A percentile compares a stretch with the other conserved stretches of the same genome.
Evolutionary conservation across 345 rosid species (phyloP).

Genomic region (Salix purpurea): DNA sequence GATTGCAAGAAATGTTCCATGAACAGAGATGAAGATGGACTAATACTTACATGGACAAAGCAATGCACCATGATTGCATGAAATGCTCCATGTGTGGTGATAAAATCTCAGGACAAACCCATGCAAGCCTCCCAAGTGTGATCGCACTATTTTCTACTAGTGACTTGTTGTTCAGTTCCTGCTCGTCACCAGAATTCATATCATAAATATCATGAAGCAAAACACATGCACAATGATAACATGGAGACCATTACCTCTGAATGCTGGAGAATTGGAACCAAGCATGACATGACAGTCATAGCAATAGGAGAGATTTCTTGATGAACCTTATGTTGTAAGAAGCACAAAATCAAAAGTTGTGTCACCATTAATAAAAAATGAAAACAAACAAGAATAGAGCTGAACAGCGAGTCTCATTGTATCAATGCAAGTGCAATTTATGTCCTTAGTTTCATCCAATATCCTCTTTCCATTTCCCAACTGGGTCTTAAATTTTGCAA

Average conservation of each 20-base stretch:
- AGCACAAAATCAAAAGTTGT: neutral
- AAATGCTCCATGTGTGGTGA: conserved; percentile 98
- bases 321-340: conserved; percentile 52
- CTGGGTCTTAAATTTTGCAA: neutral
- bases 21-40: neutral
- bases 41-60: conserved; percentile 73
- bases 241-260: conserved; percentile 48
- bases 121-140: conserved; percentile 94
- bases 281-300: conserved; percentile 58
- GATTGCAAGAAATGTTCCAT: conserved; percentile 2
- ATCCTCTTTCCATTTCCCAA: neutral
- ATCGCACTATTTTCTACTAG: conserved; percentile 94
- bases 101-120: conserved; percentile 97
- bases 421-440: neutral
- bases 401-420: neutral
- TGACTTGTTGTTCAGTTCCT: conserved; percentile 85
- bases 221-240: neutral
- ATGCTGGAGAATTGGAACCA: conserved; percentile 76
- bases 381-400: neutral
- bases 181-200: conserved; percentile 23
- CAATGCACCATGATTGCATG: conserved; percentile 92
- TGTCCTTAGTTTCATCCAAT: neutral
- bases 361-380: neutral
- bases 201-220: neutral
- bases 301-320: conserved; percentile 87